Evolutionary conservation across 2,329 filamentous ascomycete species (phyloP), one percentile per base, ranked within the genome.

Genomic region (Thelonectria olida): DNA sequence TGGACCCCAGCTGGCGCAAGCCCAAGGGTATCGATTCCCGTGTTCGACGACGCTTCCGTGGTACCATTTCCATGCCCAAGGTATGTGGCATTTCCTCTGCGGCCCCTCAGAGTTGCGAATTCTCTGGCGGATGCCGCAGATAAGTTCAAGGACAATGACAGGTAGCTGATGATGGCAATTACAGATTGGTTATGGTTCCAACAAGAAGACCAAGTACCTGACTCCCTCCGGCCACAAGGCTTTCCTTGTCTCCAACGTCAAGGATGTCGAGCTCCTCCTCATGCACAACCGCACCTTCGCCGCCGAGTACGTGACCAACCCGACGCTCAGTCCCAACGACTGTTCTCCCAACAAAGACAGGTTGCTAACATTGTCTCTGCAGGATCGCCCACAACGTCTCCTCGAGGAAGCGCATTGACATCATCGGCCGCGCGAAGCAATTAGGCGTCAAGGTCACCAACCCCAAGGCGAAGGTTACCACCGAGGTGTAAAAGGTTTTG

Each of bases 211-310:
- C 80, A 90, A 92, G 79, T 95, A 96, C 89, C 90, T 98, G 90
- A 97, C 93, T 88, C 96, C 96, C 81, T 97, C 93, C 76, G 96
- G 96, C 85, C 95, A 98, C 92, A 98, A 97, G 90, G 92, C 95
- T 72, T 99, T 99, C 92, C 90, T 98, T 80, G 96, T 99, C 85
- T 93, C 91, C 90, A 99, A 99, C 89, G 83, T 88, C 83, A 88
- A 90, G 81, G 96, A 99, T 76, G 90, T 99, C 78, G 95, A 99
- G 84, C 91, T 99, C 68, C 90, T 99, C 78, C 88, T 99, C 77
- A 99, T 99, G 96, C 96, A 99, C 92, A 98, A 98, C 92, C 91
- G 91, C 82, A 97, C 93, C 83, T 97, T 92, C 85, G 96, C 96
- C 81, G 96, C 96, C 80, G 96, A 99, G 94, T 97, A 93, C 76